These are phyloP conservation scores for Exophiala mesophila DNA, from an alignment of 2,329 filamentous ascomycete species.

Conservation along the genomic window DNA sequence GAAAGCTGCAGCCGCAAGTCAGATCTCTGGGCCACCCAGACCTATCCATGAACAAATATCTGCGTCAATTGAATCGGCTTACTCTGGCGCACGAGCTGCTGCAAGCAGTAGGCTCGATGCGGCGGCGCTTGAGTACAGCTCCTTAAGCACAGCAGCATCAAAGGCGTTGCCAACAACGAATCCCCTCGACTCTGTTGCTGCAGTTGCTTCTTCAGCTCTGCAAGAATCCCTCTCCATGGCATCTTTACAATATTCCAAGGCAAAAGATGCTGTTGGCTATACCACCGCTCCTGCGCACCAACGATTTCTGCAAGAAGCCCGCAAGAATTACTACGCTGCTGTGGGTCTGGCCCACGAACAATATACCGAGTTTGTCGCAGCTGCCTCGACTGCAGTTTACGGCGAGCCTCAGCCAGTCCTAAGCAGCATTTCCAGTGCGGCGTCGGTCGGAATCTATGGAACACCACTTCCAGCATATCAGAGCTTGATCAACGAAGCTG, in stretches of 20 bases:
- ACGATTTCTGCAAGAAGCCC: slow-evolving; percentile 53
- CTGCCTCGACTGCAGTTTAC: slow-evolving; percentile 66
- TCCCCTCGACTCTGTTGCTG: slow-evolving; percentile 54
- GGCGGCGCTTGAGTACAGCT: slow-evolving; percentile 43
- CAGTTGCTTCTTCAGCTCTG: slow-evolving; percentile 65
- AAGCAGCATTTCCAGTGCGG: slow-evolving; percentile 39
- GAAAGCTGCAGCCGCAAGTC: slow-evolving; percentile 60
- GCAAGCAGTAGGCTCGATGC: slow-evolving; percentile 57
- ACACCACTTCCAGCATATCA: slow-evolving; percentile 41
- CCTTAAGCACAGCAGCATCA: slow-evolving; percentile 35
- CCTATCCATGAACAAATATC: slow-evolving; percentile 66
- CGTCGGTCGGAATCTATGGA: slow-evolving; percentile 54
- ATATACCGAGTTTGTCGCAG: slow-evolving; percentile 69
- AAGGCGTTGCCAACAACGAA: slow-evolving; percentile 38
- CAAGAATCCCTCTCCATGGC: slow-evolving; percentile 66
- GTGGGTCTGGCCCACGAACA: slow-evolving; percentile 72
- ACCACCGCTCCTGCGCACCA: slow-evolving; percentile 56
- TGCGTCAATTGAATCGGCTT: slow-evolving; percentile 63
- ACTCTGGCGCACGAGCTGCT: slow-evolving; percentile 59
- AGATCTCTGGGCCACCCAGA: slow-evolving; percentile 64
- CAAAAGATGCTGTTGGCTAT: slow-evolving; percentile 61
- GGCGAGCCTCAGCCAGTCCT: slow-evolving; percentile 59
- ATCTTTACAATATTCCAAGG: slow-evolving; percentile 64
- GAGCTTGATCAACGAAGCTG: slow-evolving; percentile 35
- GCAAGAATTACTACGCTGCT: slow-evolving; percentile 71